Base-by-base conservation (phyloP, 1,284 basidiomycete genomes). In the Chalciporus piperatoides region DNA sequence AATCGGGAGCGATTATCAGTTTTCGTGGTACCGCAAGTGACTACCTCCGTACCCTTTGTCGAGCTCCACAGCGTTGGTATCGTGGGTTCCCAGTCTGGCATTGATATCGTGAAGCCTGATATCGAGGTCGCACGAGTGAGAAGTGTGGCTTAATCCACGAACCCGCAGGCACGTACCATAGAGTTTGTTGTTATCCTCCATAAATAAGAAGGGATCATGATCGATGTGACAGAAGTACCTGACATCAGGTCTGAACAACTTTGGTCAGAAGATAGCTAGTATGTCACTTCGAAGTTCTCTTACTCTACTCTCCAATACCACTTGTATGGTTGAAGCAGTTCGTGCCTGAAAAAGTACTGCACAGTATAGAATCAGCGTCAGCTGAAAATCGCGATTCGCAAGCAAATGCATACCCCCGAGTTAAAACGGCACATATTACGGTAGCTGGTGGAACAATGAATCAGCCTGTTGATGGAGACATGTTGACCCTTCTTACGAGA, bases 351-450 rank as follows among this genome's bases (percentile, higher is more conserved):
- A 71, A 92, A 89, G 70, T 82, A 88, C 83, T 87, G 54, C 5
- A 45, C 24, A 46, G 43, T 38, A 36, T 44, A 39, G 46, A 23
- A 25, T 57, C 45, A 39, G 44, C 28, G 23, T 59, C 36, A 59
- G 48, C 24, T n/a, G 35, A 40, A 24, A n/a, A 14, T 1, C 25
- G 38, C 36, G 15, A 7, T 10, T 53, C 19, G 10, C 48, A 43
- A 38, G 21, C 46, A 37, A 30, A 14, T 12, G 61, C 86, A 64
- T 67, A 86, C 88, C 27, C 90, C 90, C 19, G 86, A 87, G 63
- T 92, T 88, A 70, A 88, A 94, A 40, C 91, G 79, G 65, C 89
- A 92, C 88, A 91, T 82, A 53, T 85, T 84, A 23, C 82, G 75
- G 58, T 85, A 85, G n/a, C 77, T 80, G 57, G 12, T n/a, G 10